Evolutionary conservation across 495 filamentous ascomycete genomes (phyloP).

Genomic region (Penicillium pulvis): DNA sequence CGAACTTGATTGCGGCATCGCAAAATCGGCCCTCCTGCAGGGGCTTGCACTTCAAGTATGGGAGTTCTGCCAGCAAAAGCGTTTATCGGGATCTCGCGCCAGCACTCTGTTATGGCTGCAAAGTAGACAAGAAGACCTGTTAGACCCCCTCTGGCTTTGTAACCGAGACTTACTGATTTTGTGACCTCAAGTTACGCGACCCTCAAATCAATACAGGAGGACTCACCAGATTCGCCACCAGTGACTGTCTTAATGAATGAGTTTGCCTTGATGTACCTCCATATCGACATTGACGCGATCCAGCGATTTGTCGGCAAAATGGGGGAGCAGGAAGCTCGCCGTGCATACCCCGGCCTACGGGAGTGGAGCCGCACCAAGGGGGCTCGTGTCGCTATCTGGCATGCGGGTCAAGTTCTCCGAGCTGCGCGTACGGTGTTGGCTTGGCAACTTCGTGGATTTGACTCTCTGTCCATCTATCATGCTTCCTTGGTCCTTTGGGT

Average conservation of each 20-base stretch:
- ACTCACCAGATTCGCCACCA: constrained; percentile 5
- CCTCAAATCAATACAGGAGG: constrained; percentile 8
- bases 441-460: constrained; percentile 56
- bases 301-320: constrained; percentile 63
- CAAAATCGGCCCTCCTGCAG: constrained; percentile 46
- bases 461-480: constrained; percentile 57
- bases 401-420: constrained; percentile 60
- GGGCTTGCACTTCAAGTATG: constrained; percentile 27
- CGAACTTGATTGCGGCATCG: constrained; percentile 46
- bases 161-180: not conserved
- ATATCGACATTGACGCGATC: constrained; percentile 60
- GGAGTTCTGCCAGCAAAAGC: constrained; percentile 30
- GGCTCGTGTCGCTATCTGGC: constrained; percentile 56
- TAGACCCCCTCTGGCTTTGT: not conserved
- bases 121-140: constrained; percentile 32
- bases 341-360: constrained; percentile 50
- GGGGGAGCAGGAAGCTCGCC: constrained; percentile 56
- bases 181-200: constrained; percentile 14
- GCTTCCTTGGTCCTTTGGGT: constrained; percentile 59
- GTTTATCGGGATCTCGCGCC: constrained; percentile 15
- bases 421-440: constrained; percentile 47
- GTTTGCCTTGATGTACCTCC: constrained; percentile 56
- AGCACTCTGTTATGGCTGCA: constrained; percentile 28
- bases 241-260: constrained; percentile 46
- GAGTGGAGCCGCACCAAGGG: constrained; percentile 53